These are phyloP conservation scores for Aspergillus eucalypticola DNA, from an alignment of 2,329 filamentous ascomycete genomes.

Conservation along the genomic window DNA sequence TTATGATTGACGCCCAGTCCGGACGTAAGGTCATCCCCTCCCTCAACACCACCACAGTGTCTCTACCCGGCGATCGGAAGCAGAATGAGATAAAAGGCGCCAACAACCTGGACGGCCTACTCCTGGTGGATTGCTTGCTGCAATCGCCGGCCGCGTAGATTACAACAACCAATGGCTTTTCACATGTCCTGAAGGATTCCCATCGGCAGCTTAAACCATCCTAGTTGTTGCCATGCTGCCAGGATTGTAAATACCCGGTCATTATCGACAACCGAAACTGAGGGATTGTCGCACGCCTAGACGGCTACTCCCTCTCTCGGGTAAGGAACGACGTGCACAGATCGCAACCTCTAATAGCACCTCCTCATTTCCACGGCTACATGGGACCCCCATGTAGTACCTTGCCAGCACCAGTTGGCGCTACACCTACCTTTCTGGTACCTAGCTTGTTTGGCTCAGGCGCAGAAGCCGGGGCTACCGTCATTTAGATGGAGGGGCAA, in stretches of 20 bases:
- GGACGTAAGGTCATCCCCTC: not conserved
- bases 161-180: not conserved
- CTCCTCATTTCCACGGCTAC: not conserved
- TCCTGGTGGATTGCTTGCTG: not conserved
- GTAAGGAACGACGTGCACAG: conserved; percentile 4
- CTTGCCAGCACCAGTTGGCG: not conserved
- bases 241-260: not conserved
- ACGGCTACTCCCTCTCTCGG: not conserved
- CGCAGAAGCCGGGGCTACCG: not conserved
- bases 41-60: too few species aligned
- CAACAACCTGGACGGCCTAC: not conserved
- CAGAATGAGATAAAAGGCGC: not conserved
- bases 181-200: not conserved
- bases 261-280: not conserved
- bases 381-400: not conserved
- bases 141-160: not conserved
- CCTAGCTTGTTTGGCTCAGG: not conserved
- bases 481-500: not conserved
- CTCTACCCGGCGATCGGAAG: not conserved
- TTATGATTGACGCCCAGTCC: not conserved
- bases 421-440: not conserved
- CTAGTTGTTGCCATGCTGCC: not conserved
- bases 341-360: conserved; percentile 2
- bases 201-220: not conserved
- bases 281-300: conserved; percentile 1